These are phyloP conservation scores for Botrytis aclada DNA, from an alignment of 2,329 filamentous ascomycete genomes.

Conservation along the genomic window DNA sequence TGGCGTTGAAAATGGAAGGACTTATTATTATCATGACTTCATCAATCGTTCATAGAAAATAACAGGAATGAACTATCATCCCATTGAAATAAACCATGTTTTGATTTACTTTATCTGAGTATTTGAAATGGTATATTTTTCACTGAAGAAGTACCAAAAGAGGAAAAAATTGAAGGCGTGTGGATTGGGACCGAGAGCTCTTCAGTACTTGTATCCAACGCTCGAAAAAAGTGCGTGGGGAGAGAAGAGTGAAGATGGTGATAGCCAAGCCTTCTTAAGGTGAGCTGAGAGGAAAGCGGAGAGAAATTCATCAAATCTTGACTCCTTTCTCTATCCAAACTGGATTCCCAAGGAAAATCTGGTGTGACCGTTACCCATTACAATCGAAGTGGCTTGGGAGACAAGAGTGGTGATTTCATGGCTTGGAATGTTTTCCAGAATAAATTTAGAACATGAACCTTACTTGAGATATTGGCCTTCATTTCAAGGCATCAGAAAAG, in stretches of 20 bases:
- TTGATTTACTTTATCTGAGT: neutral
- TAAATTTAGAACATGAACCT: neutral
- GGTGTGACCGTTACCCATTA: neutral
- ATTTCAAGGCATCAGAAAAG: neutral
- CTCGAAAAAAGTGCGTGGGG: neutral
- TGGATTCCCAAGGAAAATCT: neutral
- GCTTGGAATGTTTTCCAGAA: neutral
- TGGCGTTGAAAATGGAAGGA: neutral
- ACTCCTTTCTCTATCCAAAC: neutral
- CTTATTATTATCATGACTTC: neutral
- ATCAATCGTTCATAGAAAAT: neutral
- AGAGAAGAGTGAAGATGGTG: neutral
- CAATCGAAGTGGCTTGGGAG: neutral
- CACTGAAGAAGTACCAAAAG: neutral
- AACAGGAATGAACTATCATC: neutral
- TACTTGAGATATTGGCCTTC: neutral
- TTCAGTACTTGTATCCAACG: neutral
- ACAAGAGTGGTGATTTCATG: neutral
- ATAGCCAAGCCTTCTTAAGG: neutral
- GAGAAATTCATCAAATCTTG: neutral
- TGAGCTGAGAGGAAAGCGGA: neutral
- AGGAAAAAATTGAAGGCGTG: neutral
- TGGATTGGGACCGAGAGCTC: neutral
- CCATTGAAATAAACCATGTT: neutral
- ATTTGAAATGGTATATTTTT: neutral